phyloP scores from a whole-genome alignment of 2,329 filamentous ascomycete genomes.

The Exophiala lecanii-corni region DNA sequence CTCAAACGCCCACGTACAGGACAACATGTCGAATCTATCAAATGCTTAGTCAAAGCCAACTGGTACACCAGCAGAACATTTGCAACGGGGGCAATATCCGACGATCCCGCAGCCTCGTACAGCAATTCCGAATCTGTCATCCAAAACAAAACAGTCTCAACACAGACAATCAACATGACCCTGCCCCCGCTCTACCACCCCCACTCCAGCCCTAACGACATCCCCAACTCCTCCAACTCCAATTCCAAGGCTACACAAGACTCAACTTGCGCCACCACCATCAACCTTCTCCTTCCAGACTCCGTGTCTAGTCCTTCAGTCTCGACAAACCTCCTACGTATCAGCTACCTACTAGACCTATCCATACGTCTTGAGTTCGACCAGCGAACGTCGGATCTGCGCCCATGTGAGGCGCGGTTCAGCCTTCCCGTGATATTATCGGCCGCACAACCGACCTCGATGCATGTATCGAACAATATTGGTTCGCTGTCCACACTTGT shows the following conservation, averaged over 20 bases:
- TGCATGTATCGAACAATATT: conserved; percentile 7
- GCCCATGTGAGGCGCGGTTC: conserved; percentile 9
- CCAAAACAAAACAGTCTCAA: conserved; percentile 12
- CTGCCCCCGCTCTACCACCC: conserved; percentile 18
- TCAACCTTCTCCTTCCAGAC: conserved; percentile 21
- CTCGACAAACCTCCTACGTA: conserved; percentile 13
- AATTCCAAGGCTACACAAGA: conserved; percentile 4
- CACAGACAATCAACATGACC: conserved; percentile 11
- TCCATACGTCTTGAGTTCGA: conserved; percentile 14
- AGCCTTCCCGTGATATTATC: conserved; percentile 16
- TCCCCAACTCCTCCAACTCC: too few relatives aligned
- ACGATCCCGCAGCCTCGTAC: conserved; percentile 4
- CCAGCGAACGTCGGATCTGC: conserved; percentile 2
- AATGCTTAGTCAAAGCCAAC: conserved; percentile 15
- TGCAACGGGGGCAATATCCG: too few relatives aligned
- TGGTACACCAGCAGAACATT: conserved; percentile 20
- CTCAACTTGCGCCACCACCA: conserved; percentile 14
- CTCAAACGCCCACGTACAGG: conserved; percentile 7
- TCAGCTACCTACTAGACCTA: conserved; percentile 18
- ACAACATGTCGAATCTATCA: too few relatives aligned
- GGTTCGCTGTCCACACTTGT: conserved; percentile 15
- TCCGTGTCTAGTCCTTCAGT: conserved; percentile 17
- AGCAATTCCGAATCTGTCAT: conserved; percentile 8
- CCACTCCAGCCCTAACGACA: background rate
- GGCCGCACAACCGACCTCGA: conserved; percentile 6